A percentile compares a stretch with the other conserved stretches of the same genome.
phyloP scores from a whole-genome alignment of 73 alveolate genomes.

The Paramecium biaurelia region DNA sequence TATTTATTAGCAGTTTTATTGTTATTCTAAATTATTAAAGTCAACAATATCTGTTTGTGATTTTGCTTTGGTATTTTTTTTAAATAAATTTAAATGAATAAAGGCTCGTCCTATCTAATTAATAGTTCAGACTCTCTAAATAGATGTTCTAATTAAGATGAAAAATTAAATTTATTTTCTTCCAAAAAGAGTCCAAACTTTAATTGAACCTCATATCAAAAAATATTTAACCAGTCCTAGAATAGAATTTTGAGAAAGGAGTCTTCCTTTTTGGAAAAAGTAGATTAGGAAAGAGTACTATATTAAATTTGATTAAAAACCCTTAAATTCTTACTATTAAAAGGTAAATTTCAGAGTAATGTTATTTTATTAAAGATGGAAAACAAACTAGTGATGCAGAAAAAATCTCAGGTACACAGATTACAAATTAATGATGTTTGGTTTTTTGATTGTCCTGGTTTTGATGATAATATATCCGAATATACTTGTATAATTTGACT shows the following conservation, averaged over 20 bases:
- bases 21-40: no score
- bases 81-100: no score
- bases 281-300: neutral
- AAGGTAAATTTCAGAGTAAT: neutral
- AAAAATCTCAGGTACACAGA: neutral
- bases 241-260: neutral
- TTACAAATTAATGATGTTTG: neutral
- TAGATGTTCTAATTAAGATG: no score
- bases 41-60: no score
- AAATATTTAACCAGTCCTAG: neutral
- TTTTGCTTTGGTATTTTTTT: no score
- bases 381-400: neutral
- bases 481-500: neutral
- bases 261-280: neutral
- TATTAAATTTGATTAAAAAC: neutral
- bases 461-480: neutral
- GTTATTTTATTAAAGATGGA: neutral
- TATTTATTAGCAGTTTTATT: no score
- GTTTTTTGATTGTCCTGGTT: neutral
- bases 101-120: no score
- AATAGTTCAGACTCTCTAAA: no score
- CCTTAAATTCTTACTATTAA: neutral
- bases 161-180: no score
- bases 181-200: neutral
- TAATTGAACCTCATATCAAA: neutral